A percentile compares a stretch with the other conserved stretches of the same genome.
phyloP scores from a whole-genome alignment of 805 yeast genomes.

The Candida dajiaensis region DNA sequence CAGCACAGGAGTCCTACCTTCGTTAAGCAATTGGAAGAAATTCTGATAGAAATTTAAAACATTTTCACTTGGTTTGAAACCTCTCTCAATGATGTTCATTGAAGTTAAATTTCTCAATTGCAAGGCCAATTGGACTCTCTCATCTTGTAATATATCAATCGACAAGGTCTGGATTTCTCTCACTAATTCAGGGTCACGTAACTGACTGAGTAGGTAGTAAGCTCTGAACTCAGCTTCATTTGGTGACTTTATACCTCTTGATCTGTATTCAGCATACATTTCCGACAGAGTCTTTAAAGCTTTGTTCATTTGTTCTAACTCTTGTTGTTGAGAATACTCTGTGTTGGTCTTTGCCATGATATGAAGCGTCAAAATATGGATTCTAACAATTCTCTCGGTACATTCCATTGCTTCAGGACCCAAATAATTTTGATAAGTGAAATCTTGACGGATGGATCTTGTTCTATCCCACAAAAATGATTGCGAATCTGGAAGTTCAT shows the following conservation, averaged over 20 bases:
- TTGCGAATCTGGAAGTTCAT: constrained; percentile 75
- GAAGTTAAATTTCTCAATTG: constrained; percentile 60
- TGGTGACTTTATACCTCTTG: constrained; percentile 60
- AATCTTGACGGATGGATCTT: constrained; percentile 93
- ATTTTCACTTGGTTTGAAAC: constrained; percentile 47
- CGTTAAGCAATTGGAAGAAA: constrained; percentile 55
- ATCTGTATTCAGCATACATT: constrained; percentile 75
- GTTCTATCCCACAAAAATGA: constrained; percentile 96
- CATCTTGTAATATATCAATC: constrained; percentile 41
- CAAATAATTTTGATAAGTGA: constrained; percentile 87
- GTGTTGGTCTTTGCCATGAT: constrained; percentile 68
- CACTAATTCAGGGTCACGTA: constrained; percentile 81
- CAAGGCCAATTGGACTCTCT: constrained; percentile 63
- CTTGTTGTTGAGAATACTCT: constrained; percentile 92
- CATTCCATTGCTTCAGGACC: constrained; percentile 95
- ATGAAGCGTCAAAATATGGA: constrained; percentile 78
- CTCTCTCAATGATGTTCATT: constrained; percentile 52
- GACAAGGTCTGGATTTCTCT: constrained; percentile 71
- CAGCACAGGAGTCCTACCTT: constrained; percentile 54
- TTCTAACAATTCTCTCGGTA: constrained; percentile 84
- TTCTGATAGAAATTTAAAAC: constrained; percentile 52
- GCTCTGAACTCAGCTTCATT: constrained; percentile 94
- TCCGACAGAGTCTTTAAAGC: constrained; percentile 84
- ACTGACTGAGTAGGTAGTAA: constrained; percentile 71
- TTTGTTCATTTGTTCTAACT: constrained; percentile 88